phyloP scores from a whole-genome alignment of 2,329 filamentous ascomycete species.

The Pseudocercospora fijiensis region DNA sequence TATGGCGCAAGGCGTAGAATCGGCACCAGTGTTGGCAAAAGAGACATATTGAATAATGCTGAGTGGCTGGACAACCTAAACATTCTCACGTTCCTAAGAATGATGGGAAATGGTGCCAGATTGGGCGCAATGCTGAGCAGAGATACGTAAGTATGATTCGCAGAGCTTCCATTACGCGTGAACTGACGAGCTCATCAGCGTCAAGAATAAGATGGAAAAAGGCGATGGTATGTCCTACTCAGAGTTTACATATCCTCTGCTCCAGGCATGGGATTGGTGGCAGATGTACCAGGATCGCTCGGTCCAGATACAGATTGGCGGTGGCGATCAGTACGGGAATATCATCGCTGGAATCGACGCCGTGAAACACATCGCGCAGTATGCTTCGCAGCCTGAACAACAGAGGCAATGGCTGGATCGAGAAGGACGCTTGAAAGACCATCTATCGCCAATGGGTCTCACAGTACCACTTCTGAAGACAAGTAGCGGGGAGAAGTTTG shows the following conservation, averaged over 20 bases:
- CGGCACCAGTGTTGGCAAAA: slow-evolving; percentile 61
- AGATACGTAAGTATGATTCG: slow-evolving; percentile 67
- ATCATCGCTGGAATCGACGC: slow-evolving; percentile 87
- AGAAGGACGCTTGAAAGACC: slow-evolving; percentile 43
- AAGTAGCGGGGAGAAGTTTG: slow-evolving; percentile 82
- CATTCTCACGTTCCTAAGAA: slow-evolving; percentile 71
- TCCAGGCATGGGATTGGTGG: slow-evolving; percentile 98
- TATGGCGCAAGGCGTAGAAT: slow-evolving; percentile 67
- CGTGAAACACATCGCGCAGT: slow-evolving; percentile 69
- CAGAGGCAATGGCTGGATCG: slow-evolving; percentile 25
- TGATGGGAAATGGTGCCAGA: slow-evolving; percentile 70
- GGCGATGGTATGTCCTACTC: slow-evolving; percentile 92
- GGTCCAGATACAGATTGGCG: slow-evolving; percentile 85
- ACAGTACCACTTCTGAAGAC: slow-evolving; percentile 90
- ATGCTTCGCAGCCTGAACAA: slow-evolving; percentile 22
- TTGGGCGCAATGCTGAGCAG: slow-evolving; percentile 84
- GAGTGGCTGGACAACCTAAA: slow-evolving; percentile 74
- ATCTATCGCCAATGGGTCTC: slow-evolving; percentile 68
- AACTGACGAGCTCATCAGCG: slow-evolving; percentile 47
- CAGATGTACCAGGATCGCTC: slow-evolving; percentile 68
- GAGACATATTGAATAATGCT: slow-evolving; percentile 75
- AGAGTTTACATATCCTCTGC: slow-evolving; percentile 88
- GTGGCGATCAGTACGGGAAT: slow-evolving; percentile 94
- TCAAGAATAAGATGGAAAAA: slow-evolving; percentile 77
- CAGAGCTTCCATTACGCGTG: not conserved